Base-by-base conservation (phyloP, 257 asterid genomes). In the Datura wrightii region DNA sequence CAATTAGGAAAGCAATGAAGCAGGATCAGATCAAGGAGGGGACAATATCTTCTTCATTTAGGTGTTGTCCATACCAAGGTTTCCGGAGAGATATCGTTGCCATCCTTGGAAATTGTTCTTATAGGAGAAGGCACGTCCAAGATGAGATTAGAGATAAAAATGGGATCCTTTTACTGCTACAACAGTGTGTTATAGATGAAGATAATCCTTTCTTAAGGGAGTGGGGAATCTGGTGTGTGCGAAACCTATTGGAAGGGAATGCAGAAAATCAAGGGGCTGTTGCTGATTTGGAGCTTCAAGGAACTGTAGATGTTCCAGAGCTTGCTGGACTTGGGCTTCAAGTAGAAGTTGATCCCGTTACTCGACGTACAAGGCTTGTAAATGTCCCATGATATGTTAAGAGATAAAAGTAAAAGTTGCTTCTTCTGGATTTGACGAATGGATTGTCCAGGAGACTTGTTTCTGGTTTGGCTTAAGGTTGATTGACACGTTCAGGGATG, bases 181-280 rank as follows among this genome's bases (percentile, higher is more conserved):
- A 96, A 65, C 97, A 96, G 80, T 88, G 97, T 63, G 97, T 91
- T 78, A 63, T 85, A 46, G 99, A 94, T 84, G 99, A 93, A 83
- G 98, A 96, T 56, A 96, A 92, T 83, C 97, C 99, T 0, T 96
- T 90, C 86, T 83, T 93, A 91, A 94, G 98, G 90, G 98, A 96
- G 80, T 96, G 98, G 98, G 99, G 99, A 52, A 87, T 96, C 59
- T 96, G 97, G 97, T 62, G 92, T 1, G 84, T 89, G 84, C 91
- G 95, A 80, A 94, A 92, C 89, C 13, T 94, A 65, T 79, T 93
- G 87, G 97, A 94, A 88, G 94, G 97, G 79, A 96, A 96, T 87
- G 78, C 56, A 69, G 97, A 93, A 87, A 96, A 96, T 88, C 91
- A 91, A 83, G 48, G 79, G 62, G 67, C 86, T 36, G 92, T 96